Percentiles rank a stretch among this genome's conserved stretches.
Evolutionary conservation across 1,284 basidiomycete genomes (phyloP).

Genomic region (Malassezia globosa): DNA sequence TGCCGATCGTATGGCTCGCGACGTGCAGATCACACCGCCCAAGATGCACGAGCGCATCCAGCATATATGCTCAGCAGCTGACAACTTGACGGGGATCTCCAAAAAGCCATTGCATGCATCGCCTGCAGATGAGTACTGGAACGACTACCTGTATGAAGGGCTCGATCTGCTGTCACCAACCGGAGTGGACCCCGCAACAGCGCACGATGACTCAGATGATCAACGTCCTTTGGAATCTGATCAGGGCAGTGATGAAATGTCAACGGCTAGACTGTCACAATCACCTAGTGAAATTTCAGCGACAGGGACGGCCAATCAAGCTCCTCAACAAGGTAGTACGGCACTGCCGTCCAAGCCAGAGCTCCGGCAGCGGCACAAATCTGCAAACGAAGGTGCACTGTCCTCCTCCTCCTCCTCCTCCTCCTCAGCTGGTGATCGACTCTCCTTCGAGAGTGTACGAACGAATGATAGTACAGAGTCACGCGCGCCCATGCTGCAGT

Average conservation of each 20-base stretch:
- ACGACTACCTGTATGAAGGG: conserved; percentile 16
- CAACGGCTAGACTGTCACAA: not conserved
- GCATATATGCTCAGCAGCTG: not conserved
- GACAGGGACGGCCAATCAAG: not conserved
- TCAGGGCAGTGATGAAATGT: not conserved
- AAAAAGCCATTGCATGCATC: not conserved
- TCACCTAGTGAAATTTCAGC: not conserved
- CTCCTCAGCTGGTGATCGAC: no score
- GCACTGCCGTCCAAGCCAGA: not conserved
- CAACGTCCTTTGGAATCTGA: no score
- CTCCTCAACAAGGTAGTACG: not conserved
- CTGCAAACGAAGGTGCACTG: not conserved
- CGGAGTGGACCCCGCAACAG: not conserved
- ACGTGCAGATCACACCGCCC: not conserved
- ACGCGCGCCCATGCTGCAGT: conserved; percentile 17
- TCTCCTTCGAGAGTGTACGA: no score
- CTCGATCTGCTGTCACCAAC: not conserved
- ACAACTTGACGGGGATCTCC: not conserved
- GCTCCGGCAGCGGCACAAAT: conserved; percentile 1
- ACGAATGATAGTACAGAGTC: not conserved
- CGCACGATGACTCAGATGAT: not conserved
- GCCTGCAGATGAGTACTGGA: conserved; percentile 7
- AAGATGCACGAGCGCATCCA: not conserved
- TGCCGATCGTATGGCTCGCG: conserved; percentile 5
- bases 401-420: not conserved